These are phyloP conservation scores for Cercospora brassicicola DNA, from an alignment of 2,329 filamentous ascomycete species.

Conservation along the genomic window DNA sequence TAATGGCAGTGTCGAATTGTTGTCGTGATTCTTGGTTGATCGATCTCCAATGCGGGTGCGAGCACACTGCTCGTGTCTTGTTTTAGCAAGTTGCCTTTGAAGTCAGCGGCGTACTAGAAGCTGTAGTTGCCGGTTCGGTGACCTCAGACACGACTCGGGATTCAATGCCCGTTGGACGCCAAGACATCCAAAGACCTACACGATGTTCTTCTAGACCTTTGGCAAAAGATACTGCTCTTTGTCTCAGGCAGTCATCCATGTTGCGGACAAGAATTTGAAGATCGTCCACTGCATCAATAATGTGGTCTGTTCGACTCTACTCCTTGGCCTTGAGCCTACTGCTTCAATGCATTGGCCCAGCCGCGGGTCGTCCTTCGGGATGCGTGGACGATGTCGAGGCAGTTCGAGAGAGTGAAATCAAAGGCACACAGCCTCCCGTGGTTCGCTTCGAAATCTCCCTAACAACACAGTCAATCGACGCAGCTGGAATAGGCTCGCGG, in stretches of 20 bases:
- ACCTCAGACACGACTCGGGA: background rate
- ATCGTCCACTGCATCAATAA: background rate
- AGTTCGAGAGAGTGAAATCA: background rate
- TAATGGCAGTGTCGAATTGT: background rate
- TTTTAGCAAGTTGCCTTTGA: background rate
- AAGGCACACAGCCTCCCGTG: background rate
- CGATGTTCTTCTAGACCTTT: background rate
- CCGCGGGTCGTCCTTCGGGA: background rate
- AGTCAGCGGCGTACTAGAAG: background rate
- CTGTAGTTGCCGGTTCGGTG: conserved; percentile 1
- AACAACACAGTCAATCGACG: conserved; percentile 6
- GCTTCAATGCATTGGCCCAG: background rate
- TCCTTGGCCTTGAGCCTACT: background rate
- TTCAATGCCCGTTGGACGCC: background rate
- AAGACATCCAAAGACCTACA: background rate
- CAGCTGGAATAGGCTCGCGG: conserved; percentile 10
- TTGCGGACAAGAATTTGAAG: background rate
- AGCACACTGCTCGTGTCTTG: background rate
- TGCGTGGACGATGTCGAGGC: background rate
- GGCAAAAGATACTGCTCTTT: background rate
- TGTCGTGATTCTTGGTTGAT: background rate
- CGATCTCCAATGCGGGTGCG: background rate
- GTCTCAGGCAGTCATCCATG: background rate
- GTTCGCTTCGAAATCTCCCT: conserved; percentile 9
- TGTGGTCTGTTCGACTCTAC: background rate